Evolutionary conservation across 2,329 filamentous ascomycete species (phyloP).

Genomic region (Trichoderma hamatum): DNA sequence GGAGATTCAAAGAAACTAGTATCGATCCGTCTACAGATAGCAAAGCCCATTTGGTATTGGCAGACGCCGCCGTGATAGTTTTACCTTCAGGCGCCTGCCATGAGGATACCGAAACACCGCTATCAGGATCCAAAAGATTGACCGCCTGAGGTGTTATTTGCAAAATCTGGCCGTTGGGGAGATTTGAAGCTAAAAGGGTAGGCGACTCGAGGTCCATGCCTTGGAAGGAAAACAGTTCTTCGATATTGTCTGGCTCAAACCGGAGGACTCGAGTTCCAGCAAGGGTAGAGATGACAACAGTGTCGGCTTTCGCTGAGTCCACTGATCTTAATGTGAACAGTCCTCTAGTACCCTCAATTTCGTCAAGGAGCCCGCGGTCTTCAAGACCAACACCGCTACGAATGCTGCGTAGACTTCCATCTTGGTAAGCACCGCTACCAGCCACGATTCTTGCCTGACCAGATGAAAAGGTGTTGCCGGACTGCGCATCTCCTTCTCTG

Average conservation of each 20-base stretch:
- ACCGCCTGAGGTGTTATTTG: slow-evolving; percentile 73
- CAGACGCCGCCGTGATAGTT: slow-evolving; percentile 76
- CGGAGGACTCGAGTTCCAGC: slow-evolving; percentile 81
- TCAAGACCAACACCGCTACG: slow-evolving; percentile 92
- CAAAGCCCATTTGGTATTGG: slow-evolving; percentile 69
- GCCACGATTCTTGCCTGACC: slow-evolving; percentile 93
- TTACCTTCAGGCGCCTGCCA: slow-evolving; percentile 59
- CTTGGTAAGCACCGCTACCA: slow-evolving; percentile 85
- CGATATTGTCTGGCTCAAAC: slow-evolving; percentile 74
- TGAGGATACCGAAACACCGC: slow-evolving; percentile 55
- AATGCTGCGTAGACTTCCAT: slow-evolving; percentile 86
- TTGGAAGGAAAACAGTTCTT: slow-evolving; percentile 78
- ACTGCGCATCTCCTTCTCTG: slow-evolving; percentile 72
- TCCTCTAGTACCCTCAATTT: slow-evolving; percentile 73
- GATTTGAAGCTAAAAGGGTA: slow-evolving; percentile 71
- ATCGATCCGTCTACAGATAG: slow-evolving; percentile 76
- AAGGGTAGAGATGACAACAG: slow-evolving; percentile 77
- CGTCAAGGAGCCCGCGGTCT: slow-evolving; percentile 78
- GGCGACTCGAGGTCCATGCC: slow-evolving; percentile 70
- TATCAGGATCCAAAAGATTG: slow-evolving; percentile 63
- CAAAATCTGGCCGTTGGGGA: slow-evolving; percentile 65
- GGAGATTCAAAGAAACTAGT: slow-evolving; percentile 69
- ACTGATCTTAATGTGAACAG: slow-evolving; percentile 68
- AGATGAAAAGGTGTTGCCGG: slow-evolving; percentile 87
- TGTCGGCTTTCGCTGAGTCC: slow-evolving; percentile 59